Conservation (phyloP, 176 grass and related monocot species). For the Hsuehochloa calcarea region DNA sequence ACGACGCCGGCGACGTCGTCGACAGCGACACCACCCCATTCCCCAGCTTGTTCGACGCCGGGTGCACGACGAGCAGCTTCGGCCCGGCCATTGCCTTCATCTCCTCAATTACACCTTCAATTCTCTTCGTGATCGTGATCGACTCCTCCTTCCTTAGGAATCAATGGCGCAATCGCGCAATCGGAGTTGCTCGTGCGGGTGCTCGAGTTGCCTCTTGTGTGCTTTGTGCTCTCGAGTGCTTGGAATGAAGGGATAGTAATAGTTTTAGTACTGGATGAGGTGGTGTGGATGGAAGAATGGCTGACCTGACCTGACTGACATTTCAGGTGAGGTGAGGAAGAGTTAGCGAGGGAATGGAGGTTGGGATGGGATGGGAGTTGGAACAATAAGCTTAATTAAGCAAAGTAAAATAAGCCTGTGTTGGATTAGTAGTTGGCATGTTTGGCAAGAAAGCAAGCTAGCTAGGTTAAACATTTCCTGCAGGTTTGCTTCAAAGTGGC, state of each 20-base stretch:
- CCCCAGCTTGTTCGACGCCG: conserved; percentile 40
- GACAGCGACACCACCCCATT: conserved; percentile 24
- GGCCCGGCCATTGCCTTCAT: conserved; percentile 39
- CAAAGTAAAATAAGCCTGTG: conserved; percentile 38
- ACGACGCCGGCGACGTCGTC: not conserved
- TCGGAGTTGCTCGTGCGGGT: not conserved
- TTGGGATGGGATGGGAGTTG: conserved; percentile 38
- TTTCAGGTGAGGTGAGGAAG: conserved; percentile 2
- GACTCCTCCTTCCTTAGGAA: not conserved
- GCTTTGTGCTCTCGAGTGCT: not conserved
- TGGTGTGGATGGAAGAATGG: conserved; percentile 14
- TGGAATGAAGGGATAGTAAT: conserved; percentile 13
- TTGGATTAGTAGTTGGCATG: conserved; percentile 45
- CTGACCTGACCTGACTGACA: conserved; percentile 23
- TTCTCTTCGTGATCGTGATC: not conserved
- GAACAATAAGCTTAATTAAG: conserved; percentile 15
- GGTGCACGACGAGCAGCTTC: conserved; percentile 40
- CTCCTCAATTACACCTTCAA: not conserved
- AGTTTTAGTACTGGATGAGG: not conserved
- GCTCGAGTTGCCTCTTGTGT: not conserved
- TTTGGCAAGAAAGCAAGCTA: conserved; percentile 48
- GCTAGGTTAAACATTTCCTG: conserved; percentile 34
- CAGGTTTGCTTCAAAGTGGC: conserved; percentile 41
- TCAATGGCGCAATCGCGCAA: not conserved
- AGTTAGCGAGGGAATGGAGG: conserved; percentile 9